phyloP scores from a whole-genome alignment of 208 protist species.

The Crithidia sp. region DNA sequence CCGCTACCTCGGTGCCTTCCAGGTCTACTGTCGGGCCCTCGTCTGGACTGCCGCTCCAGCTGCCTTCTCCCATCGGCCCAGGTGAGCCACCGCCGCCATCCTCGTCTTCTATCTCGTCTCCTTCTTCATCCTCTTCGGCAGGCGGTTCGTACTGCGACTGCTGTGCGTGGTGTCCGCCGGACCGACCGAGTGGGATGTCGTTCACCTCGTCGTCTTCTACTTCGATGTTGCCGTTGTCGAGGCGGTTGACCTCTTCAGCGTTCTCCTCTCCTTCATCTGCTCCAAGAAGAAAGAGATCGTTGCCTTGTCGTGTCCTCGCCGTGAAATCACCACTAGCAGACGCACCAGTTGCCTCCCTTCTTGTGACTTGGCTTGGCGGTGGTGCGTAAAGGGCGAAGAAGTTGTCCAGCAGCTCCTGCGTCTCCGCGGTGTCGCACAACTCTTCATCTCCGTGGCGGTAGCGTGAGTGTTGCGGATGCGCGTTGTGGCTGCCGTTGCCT shows the following conservation, averaged over 20 bases:
- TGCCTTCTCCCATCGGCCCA: too few relatives aligned
- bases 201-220: neutral
- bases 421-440: constrained; percentile 8
- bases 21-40: too few relatives aligned
- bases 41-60: too few relatives aligned
- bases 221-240: too few relatives aligned
- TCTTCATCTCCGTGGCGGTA: neutral
- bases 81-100: neutral
- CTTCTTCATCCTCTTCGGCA: constrained; percentile 27
- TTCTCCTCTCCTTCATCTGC: constrained; percentile 2
- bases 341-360: too few relatives aligned
- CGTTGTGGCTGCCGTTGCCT: too few relatives aligned
- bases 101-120: neutral
- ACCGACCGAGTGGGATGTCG: constrained; percentile 11
- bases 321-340: too few relatives aligned
- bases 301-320: neutral
- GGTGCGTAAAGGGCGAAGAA: constrained; percentile 15
- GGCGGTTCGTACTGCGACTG: constrained; percentile 35
- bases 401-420: constrained; percentile 21
- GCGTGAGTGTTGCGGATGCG: too few relatives aligned
- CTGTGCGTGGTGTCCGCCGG: constrained; percentile 37
- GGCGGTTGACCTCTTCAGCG: neutral
- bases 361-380: too few relatives aligned
- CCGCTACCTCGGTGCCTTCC: too few relatives aligned
- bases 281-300: neutral